These are phyloP conservation scores for Leersia perrieri DNA, from an alignment of 176 grass and related monocot genomes.

Conservation along the genomic window DNA sequence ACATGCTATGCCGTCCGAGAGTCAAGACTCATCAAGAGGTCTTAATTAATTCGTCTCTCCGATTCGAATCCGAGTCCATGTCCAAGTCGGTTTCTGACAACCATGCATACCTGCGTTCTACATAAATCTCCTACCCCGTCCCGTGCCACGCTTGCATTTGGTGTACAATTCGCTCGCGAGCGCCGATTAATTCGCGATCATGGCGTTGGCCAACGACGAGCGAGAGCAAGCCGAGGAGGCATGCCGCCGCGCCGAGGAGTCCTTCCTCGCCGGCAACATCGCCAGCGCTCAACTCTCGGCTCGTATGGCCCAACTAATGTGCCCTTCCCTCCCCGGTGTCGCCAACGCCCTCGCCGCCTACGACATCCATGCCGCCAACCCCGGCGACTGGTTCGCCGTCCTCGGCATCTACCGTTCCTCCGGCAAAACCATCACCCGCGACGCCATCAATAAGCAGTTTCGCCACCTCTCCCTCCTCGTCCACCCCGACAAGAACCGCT, in stretches of 20 bases:
- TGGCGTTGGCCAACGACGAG: neutral
- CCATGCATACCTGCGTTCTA: too few species aligned
- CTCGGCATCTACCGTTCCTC: constrained; percentile 1
- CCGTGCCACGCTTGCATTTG: too few species aligned
- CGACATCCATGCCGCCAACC: constrained; percentile 11
- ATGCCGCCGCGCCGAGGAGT: constrained; percentile 24
- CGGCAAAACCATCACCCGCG: too few species aligned
- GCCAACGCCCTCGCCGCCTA: constrained; percentile 35
- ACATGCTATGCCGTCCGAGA: too few species aligned
- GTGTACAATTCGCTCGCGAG: too few species aligned
- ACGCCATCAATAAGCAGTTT: neutral
- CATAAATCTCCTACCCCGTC: too few species aligned
- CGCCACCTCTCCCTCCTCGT: neutral
- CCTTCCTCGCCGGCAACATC: constrained; percentile 36
- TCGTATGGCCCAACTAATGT: neutral
- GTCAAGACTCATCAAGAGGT: too few species aligned
- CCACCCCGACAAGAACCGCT: neutral
- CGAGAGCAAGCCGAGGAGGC: constrained; percentile 24
- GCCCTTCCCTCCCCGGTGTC: constrained; percentile 21
- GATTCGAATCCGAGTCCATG: too few species aligned
- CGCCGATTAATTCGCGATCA: too few species aligned
- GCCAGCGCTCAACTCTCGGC: constrained; percentile 6
- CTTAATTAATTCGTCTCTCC: too few species aligned
- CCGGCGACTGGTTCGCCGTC: constrained; percentile 26
- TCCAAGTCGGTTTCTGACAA: too few species aligned